A percentile compares a stretch with the other conserved stretches of the same genome.
Conservation (phyloP, 2,329 filamentous ascomycete species). For the Curvularia hawaiiensis region DNA sequence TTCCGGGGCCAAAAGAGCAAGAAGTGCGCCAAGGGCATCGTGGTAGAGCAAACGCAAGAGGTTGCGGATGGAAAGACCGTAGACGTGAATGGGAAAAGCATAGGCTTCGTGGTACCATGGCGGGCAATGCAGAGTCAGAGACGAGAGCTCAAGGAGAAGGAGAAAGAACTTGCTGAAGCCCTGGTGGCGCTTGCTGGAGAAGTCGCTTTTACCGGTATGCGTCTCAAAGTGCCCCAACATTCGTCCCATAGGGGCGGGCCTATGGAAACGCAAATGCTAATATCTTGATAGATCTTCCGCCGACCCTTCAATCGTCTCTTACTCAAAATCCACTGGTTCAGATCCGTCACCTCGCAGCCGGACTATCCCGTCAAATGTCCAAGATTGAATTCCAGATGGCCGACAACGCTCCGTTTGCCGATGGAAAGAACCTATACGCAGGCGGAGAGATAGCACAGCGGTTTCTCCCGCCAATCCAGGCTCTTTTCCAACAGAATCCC, state of each 20-base stretch:
- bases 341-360: slow-evolving; percentile 42
- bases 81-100: slow-evolving; percentile 35
- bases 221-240: too few species aligned
- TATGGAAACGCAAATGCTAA: slow-evolving; percentile 7
- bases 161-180: slow-evolving; percentile 43
- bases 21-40: slow-evolving; percentile 23
- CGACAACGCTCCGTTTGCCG: slow-evolving; percentile 41
- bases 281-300: slow-evolving; percentile 31
- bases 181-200: slow-evolving; percentile 42
- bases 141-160: slow-evolving; percentile 38
- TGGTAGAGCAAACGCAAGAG: slow-evolving; percentile 26
- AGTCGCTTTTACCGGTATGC: slow-evolving; percentile 40
- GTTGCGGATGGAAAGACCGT: slow-evolving; percentile 27
- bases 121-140: slow-evolving; percentile 44
- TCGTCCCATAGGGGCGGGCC: too few species aligned
- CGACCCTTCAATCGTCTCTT: slow-evolving; percentile 38
- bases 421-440: slow-evolving; percentile 42
- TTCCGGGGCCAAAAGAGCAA: slow-evolving; percentile 22
- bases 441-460: slow-evolving; percentile 41
- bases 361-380: slow-evolving; percentile 44
- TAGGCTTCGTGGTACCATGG: slow-evolving; percentile 45
- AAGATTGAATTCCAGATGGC: slow-evolving; percentile 43
- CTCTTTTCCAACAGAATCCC: slow-evolving; percentile 39
- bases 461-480: slow-evolving; percentile 39
- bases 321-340: slow-evolving; percentile 42